Conservation (phyloP, 306 rosid species). For the Medicago arabica region DNA sequence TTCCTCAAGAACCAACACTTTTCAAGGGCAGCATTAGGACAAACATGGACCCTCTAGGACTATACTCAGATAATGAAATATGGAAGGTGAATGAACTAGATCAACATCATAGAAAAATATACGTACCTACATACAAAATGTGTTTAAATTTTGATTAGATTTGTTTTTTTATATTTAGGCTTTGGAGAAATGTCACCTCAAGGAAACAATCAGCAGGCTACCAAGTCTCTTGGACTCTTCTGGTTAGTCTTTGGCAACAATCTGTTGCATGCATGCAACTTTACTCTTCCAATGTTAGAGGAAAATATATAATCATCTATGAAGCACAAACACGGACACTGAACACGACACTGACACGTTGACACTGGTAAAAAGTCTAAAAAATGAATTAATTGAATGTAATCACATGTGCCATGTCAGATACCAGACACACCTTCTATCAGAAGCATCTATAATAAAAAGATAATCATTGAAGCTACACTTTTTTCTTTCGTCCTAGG, state of each 20-base stretch:
- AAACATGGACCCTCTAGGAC: background rate
- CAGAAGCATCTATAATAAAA: no score
- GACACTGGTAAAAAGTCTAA: no score
- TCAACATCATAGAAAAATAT: background rate
- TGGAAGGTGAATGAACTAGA: background rate
- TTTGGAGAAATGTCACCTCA: constrained; percentile 17
- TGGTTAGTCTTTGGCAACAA: constrained; percentile 50
- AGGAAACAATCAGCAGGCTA: background rate
- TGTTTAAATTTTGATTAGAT: background rate
- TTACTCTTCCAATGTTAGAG: no score
- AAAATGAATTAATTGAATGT: no score
- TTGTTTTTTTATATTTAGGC: background rate
- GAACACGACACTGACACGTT: no score
- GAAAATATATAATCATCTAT: no score
- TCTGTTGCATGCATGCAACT: background rate
- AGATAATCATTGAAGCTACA: background rate
- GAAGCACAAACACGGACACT: no score
- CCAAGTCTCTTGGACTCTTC: constrained; percentile 48
- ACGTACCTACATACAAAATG: background rate
- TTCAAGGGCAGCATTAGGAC: background rate
- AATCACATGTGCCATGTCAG: no score
- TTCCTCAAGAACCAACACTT: constrained; percentile 2
- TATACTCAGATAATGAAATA: constrained; percentile 15
- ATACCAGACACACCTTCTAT: no score
- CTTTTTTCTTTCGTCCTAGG: background rate